Evolutionary conservation across 2,329 filamentous ascomycete genomes (phyloP).

Genomic region (Cytospora mali): DNA sequence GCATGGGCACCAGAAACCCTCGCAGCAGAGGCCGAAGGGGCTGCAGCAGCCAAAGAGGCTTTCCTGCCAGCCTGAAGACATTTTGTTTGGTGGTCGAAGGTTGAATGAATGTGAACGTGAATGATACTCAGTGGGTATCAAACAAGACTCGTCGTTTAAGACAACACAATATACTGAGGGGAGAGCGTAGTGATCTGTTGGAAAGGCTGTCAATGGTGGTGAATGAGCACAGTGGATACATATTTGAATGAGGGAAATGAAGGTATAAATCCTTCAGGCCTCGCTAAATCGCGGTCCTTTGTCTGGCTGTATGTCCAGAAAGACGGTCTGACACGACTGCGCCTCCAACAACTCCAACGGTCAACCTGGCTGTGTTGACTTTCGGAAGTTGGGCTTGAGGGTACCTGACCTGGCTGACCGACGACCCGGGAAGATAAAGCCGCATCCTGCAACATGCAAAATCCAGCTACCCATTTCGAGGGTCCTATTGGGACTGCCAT

Average conservation of each 20-base stretch:
- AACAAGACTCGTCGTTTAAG: background rate
- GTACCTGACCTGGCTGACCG: background rate
- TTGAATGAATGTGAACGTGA: background rate
- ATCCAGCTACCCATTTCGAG: background rate
- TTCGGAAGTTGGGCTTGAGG: background rate
- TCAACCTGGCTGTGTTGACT: background rate
- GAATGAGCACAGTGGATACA: background rate
- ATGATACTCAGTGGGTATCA: background rate
- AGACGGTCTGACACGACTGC: background rate
- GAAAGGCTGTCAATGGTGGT: background rate
- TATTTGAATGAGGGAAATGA: background rate
- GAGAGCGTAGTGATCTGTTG: background rate
- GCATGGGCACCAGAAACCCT: constrained; percentile 21
- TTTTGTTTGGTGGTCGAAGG: background rate
- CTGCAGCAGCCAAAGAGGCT: constrained; percentile 4
- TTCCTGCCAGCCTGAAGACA: constrained; percentile 4
- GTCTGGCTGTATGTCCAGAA: background rate
- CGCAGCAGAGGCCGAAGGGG: constrained; percentile 16
- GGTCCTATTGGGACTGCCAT: background rate
- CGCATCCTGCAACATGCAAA: background rate
- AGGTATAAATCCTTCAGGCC: background rate
- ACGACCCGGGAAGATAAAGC: background rate
- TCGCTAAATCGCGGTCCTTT: background rate
- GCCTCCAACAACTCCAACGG: background rate
- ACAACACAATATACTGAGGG: too few species aligned